Evolutionary conservation across 75 land plant genomes (phyloP), one percentile per base, ranked within the genome.

Genomic region (Larix kaempferi): DNA sequence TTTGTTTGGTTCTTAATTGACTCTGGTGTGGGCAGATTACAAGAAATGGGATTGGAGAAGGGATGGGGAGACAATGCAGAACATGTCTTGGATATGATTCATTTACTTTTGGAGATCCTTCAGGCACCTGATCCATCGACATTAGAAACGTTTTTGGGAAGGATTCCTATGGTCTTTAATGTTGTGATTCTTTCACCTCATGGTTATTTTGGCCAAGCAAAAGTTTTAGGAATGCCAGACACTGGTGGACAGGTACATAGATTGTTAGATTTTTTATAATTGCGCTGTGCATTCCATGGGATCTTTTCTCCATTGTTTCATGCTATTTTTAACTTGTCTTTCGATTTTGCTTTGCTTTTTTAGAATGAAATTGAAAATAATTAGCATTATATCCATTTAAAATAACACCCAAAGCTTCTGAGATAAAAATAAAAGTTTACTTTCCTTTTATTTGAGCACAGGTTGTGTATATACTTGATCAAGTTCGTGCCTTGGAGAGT

Each of bases 171-270:
- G 94, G 92, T 91, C 59, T 90, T 90, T 74, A 89, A 86, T 80
- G 92, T 91, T 44, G 94, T 87, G 39, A 90, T 91, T 25, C 67
- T 91, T 57, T 87, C 94, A 60, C 94, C 94, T 6, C 94, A 91
- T 81, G 94, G 94, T 12, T 91, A 91, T 78, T 91, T 91, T 78
- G 94, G 92, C 23, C 94, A 91, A 76, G 92, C 89, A 17, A 84
- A 86, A 79, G 94, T 91, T 56, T 60, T 91, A 25, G 94, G 94
- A 10, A 75, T 91, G 77, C 94, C 94, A 13, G 94, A 91, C 59
- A 91, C 94, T 78, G 94, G 94, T 55, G 94, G 94, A 26, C 94
- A 91, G 92, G 94, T 90, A 77, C 22, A 49, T 49, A 49, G 54
- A 49, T 8, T 29, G 33, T 29, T 29, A 29, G 33, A 29, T 49